A percentile compares a stretch with the other conserved stretches of the same genome.
Conservation (phyloP, 1,284 basidiomycete species). For the Ganoderma multipileum region DNA sequence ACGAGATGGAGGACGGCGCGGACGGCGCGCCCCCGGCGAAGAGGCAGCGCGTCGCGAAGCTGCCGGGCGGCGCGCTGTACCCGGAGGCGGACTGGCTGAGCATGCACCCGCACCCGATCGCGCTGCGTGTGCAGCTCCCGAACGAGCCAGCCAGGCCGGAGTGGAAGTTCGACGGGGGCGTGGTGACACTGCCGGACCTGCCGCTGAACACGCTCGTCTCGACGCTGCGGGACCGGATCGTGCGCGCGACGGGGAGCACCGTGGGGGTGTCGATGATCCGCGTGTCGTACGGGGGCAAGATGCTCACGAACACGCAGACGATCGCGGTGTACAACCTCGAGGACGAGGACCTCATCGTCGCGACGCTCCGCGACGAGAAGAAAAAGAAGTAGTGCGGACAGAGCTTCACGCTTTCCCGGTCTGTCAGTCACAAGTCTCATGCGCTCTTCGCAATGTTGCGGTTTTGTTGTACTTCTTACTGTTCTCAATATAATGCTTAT, state of each 20-base stretch:
- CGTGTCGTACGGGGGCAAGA: constrained; percentile 79
- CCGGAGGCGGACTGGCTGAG: constrained; percentile 88
- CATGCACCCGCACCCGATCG: constrained; percentile 90
- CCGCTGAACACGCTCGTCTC: constrained; percentile 85
- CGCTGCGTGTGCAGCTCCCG: constrained; percentile 84
- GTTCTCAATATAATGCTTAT: constrained; percentile 20
- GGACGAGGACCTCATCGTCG: constrained; percentile 82
- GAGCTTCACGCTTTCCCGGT: neutral
- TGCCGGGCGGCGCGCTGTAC: constrained; percentile 81
- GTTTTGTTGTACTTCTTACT: constrained; percentile 26
- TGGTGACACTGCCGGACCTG: constrained; percentile 80
- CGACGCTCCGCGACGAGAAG: constrained; percentile 80
- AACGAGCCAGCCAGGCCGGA: constrained; percentile 82
- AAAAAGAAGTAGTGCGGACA: constrained; percentile 66
- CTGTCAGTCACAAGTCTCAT: neutral
- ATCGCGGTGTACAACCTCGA: constrained; percentile 90
- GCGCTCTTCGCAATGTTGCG: neutral
- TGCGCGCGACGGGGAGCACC: constrained; percentile 76
- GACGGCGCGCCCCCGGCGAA: constrained; percentile 78
- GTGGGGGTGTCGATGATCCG: constrained; percentile 82
- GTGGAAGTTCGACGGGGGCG: constrained; percentile 88
- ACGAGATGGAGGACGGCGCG: constrained; percentile 78
- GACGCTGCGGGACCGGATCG: constrained; percentile 86
- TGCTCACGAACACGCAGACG: constrained; percentile 85
- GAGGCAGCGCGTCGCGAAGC: constrained; percentile 81